Percentiles rank a stretch among this genome's conserved stretches.
Evolutionary conservation across 2,329 filamentous ascomycete genomes (phyloP).

Genomic region (Penicillium rolfsii): DNA sequence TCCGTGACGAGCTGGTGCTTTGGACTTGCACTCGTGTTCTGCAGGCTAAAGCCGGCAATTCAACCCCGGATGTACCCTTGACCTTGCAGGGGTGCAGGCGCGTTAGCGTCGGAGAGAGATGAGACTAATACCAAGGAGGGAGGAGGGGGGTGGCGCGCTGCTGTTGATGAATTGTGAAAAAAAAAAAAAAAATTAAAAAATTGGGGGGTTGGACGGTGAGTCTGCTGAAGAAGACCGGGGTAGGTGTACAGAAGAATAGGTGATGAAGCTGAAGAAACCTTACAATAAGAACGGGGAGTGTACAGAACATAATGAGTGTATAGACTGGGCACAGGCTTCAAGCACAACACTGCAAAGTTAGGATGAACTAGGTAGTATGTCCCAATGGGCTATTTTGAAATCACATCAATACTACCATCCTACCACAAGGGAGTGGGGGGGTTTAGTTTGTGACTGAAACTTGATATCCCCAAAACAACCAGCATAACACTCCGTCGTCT

Average conservation of each 20-base stretch:
- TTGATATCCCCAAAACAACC: not conserved
- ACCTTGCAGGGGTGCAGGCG: not conserved
- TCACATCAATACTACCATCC: not conserved
- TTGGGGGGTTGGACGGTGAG: not conserved
- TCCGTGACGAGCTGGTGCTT: conserved; percentile 15
- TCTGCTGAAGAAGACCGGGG: no score
- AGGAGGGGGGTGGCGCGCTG: no score
- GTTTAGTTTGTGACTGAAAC: not conserved
- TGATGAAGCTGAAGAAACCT: no score
- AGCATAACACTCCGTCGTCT: no score
- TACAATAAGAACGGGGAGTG: not conserved
- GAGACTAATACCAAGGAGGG: not conserved
- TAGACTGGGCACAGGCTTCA: not conserved
- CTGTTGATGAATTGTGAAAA: not conserved
- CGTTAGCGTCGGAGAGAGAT: conserved; percentile 3
- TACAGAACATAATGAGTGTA: not conserved
- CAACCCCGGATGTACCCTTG: conserved; percentile 3
- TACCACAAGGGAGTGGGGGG: not conserved
- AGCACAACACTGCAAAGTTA: not conserved
- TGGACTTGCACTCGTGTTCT: conserved; percentile 10
- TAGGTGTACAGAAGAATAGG: no score
- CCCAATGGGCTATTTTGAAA: no score
- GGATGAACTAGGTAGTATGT: not conserved
- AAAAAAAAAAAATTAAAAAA: not conserved
- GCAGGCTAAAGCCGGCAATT: conserved; percentile 18